phyloP scores from a whole-genome alignment of 2,329 filamentous ascomycete species.

The Neopestalotiopsis sp. region DNA sequence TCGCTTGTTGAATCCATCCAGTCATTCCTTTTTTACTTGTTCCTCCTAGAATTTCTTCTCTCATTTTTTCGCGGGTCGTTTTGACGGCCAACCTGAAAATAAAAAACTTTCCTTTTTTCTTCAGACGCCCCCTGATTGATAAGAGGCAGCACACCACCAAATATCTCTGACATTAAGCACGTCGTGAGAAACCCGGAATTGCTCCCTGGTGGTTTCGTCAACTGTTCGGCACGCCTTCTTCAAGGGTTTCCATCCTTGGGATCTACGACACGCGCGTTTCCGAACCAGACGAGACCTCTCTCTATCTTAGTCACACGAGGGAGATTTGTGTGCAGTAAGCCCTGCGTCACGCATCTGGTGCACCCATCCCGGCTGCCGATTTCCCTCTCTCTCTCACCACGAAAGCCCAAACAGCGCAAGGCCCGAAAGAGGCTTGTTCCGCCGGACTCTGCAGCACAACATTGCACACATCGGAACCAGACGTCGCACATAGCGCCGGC shows the following conservation, averaged over 20 bases:
- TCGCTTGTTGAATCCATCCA: conserved; percentile 12
- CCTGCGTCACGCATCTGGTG: background rate
- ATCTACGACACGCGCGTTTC: conserved; percentile 32
- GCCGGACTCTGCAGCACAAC: conserved; percentile 5
- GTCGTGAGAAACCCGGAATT: conserved; percentile 24
- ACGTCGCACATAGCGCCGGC: conserved; percentile 9
- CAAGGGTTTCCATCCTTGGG: conserved; percentile 9
- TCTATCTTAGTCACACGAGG: conserved; percentile 5
- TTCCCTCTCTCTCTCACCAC: conserved; percentile 3
- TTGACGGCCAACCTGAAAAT: conserved; percentile 19
- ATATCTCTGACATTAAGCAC: conserved; percentile 31
- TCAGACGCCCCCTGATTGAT: conserved; percentile 31
- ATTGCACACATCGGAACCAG: conserved; percentile 2
- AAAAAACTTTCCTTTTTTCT: conserved; percentile 9
- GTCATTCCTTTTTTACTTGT: conserved; percentile 31
- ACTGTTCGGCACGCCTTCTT: background rate
- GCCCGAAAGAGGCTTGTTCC: background rate
- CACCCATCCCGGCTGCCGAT: conserved; percentile 1
- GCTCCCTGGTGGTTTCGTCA: conserved; percentile 25
- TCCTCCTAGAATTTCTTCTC: conserved; percentile 26
- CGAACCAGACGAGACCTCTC: conserved; percentile 14
- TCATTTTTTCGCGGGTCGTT: conserved; percentile 26
- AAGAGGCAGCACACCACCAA: conserved; percentile 30
- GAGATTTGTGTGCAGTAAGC: conserved; percentile 1
- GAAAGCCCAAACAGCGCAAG: background rate